Conservation (phyloP, 805 yeast species). For the Candida xyloterini region DNA sequence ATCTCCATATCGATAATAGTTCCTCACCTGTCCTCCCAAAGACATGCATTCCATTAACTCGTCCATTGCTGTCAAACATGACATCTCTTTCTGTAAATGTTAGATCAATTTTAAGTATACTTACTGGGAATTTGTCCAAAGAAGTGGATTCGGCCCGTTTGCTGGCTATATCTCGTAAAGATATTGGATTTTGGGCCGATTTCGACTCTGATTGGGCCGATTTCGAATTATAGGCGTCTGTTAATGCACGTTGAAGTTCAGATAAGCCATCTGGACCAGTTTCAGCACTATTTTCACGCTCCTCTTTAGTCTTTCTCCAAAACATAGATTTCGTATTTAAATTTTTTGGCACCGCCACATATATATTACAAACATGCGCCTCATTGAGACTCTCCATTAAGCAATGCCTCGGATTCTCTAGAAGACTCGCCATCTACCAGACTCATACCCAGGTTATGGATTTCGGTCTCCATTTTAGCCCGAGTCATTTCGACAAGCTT, state of each 20-base stretch:
- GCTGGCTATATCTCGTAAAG: constrained; percentile 30
- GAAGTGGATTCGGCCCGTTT: constrained; percentile 27
- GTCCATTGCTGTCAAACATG: constrained; percentile 80
- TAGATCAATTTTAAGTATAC: constrained; percentile 15
- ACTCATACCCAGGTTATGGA: constrained; percentile 44
- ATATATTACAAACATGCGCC: constrained; percentile 1
- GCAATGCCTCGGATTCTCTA: constrained; percentile 18
- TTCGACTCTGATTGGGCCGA: constrained; percentile 18
- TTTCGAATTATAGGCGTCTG: constrained; percentile 23
- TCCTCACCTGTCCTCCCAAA: constrained; percentile 82
- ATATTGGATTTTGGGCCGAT: constrained; percentile 1
- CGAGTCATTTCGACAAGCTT: constrained; percentile 55
- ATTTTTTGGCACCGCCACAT: constrained; percentile 9
- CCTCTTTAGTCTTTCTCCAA: constrained; percentile 3
- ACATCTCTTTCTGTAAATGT: constrained; percentile 41
- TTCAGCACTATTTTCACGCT: not conserved
- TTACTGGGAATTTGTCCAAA: constrained; percentile 32
- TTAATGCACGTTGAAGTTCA: constrained; percentile 17
- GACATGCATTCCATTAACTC: constrained; percentile 85
- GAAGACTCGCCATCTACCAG: constrained; percentile 20
- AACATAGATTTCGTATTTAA: constrained; percentile 3
- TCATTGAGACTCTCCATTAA: constrained; percentile 5
- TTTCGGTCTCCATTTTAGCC: constrained; percentile 49
- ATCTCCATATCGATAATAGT: constrained; percentile 81
- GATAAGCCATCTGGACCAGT: constrained; percentile 3